Evolutionary conservation across 148 eudicot species (phyloP).

Genomic region (Fagopyrum esculentum): DNA sequence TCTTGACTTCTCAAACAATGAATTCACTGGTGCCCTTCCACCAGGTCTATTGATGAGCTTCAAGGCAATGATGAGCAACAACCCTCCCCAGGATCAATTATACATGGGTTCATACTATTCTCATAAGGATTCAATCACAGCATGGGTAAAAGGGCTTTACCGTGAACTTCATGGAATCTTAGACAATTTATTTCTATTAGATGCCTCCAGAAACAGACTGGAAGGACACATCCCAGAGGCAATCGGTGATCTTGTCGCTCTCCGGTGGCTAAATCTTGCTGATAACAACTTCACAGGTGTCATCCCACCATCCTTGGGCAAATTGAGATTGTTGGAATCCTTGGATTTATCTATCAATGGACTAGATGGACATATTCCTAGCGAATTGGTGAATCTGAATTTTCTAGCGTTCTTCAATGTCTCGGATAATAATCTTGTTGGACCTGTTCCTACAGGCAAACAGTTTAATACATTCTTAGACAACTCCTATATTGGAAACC

Average conservation of each 20-base stretch:
- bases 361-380: constrained; percentile 23
- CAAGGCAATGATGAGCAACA: constrained; percentile 9
- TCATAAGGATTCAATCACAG: not conserved
- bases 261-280: constrained; percentile 18
- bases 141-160: not conserved
- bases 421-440: constrained; percentile 20
- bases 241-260: constrained; percentile 8
- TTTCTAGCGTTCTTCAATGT: constrained; percentile 20
- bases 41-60: not conserved
- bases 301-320: constrained; percentile 19
- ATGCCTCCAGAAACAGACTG: constrained; percentile 23
- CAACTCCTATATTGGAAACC: constrained; percentile 21
- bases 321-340: constrained; percentile 14
- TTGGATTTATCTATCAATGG: constrained; percentile 23
- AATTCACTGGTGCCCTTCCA: constrained; percentile 16
- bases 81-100: too few relatives aligned
- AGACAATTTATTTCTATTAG: not conserved
- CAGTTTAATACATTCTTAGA: constrained; percentile 21
- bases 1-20: constrained; percentile 19
- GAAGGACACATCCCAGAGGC: constrained; percentile 19
- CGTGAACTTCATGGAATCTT: not conserved
- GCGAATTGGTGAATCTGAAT: constrained; percentile 1
- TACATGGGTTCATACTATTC: not conserved
- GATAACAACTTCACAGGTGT: constrained; percentile 17
- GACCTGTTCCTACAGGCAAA: constrained; percentile 18